Base-by-base conservation (phyloP, 805 yeast species). In the Saturnispora gosingensis region DNA sequence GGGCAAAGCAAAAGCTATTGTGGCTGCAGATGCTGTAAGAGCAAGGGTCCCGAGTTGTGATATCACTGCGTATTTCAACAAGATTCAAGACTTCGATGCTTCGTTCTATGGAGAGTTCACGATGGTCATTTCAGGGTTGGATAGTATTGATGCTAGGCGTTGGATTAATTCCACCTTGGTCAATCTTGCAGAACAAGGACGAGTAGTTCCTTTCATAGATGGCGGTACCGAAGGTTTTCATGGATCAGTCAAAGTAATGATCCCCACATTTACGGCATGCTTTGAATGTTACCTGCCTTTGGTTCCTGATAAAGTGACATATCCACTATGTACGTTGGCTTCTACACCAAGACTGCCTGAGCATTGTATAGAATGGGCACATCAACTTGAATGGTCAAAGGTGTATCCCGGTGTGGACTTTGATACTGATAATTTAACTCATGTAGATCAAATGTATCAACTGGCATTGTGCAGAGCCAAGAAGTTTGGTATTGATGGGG, bases 221-320 rank as follows among this genome's bases (percentile, higher is more conserved):
- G 97, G 97, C 4, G 99, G 97, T 3, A 85, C 96, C 0, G 98
- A 91, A 63, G 97, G 97, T 0, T 84, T 91, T 61, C 77, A 85
- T 57, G 99, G 99, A 3, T 96, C 91, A 61, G 78, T 89, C 13
- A 81, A 96, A 60, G 84, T 88, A 13, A 88, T 91, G 38, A 67
- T 89, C 16, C 98, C 99, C 1, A 81, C 88, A 0, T 67, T 88
- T 30, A 80, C 91, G 0, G 85, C 97, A 0, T 91, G 99, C 67
- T 91, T 88, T 70, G 98, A 91, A 64, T 91, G 99, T 61, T 85
- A 96, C 5, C 70, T 87, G 49, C 85, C 83, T 53, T 76, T 95
- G 65, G 71, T 89, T 42, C 79, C 86, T 10, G 74, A 75, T 1
- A 79, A 76, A 54, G 71, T 72, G 9, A 82, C 88, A 0, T 87